Evolutionary conservation across 2,329 filamentous ascomycete species (phyloP).

Genomic region (Alternaria viburni): DNA sequence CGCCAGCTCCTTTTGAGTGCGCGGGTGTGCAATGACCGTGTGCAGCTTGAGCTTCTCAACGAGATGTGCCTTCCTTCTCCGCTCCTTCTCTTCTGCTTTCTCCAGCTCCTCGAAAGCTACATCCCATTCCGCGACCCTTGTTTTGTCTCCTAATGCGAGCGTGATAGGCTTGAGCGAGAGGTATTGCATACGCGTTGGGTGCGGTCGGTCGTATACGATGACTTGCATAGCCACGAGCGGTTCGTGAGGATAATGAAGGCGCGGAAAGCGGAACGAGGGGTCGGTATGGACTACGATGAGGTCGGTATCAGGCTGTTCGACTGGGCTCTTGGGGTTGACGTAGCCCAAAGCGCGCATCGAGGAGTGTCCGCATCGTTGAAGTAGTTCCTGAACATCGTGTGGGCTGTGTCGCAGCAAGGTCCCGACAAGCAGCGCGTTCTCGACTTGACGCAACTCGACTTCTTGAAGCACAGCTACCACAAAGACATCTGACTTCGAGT

Average conservation of each 20-base stretch:
- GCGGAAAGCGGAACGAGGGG: slow-evolving; percentile 64
- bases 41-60: slow-evolving; percentile 89
- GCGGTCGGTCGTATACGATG: slow-evolving; percentile 85
- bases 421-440: slow-evolving; percentile 83
- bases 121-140: slow-evolving; percentile 48
- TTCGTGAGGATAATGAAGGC: slow-evolving; percentile 70
- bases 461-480: slow-evolving; percentile 89
- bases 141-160: slow-evolving; percentile 75
- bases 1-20: slow-evolving; percentile 82
- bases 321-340: slow-evolving; percentile 67
- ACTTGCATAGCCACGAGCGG: slow-evolving; percentile 79
- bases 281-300: slow-evolving; percentile 69
- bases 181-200: slow-evolving; percentile 92
- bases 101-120: slow-evolving; percentile 60
- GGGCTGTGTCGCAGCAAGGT: slow-evolving; percentile 83
- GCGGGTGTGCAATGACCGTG: slow-evolving; percentile 76
- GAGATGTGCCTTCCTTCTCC: slow-evolving; percentile 68
- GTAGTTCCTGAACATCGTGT: slow-evolving; percentile 80
- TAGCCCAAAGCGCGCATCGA: slow-evolving; percentile 86
- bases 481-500: slow-evolving; percentile 88
- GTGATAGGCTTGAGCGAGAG: slow-evolving; percentile 90
- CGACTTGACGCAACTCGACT: slow-evolving; percentile 75
- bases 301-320: slow-evolving; percentile 65
- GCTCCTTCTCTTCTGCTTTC: slow-evolving; percentile 73
- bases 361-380: slow-evolving; percentile 80